Evolutionary conservation across 257 asterid genomes (phyloP).

Genomic region (Solanum raphanifolium): DNA sequence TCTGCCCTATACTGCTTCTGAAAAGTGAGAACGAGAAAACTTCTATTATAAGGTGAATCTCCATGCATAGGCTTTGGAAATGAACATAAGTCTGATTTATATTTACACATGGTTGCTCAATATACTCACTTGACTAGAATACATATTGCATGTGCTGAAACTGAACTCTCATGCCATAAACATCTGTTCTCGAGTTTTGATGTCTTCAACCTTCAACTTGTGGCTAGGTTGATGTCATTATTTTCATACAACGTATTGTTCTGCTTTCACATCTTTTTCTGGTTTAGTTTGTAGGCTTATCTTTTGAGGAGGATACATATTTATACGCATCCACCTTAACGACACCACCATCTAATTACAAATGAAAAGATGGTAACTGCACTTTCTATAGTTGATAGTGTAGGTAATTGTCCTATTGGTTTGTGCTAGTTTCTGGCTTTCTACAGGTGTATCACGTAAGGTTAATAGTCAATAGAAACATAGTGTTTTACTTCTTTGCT

Average conservation of each 20-base stretch:
- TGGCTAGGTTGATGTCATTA: not conserved
- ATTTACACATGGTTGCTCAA: not conserved
- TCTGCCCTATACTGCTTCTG: slow-evolving; percentile 63
- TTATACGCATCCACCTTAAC: not conserved
- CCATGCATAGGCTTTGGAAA: not conserved
- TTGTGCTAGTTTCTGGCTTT: not conserved
- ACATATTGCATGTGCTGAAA: not conserved
- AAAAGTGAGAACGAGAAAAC: slow-evolving; percentile 33
- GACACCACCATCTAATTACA: not conserved
- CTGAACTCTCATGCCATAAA: not conserved
- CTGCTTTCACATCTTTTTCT: not conserved
- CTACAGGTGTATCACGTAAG: not conserved
- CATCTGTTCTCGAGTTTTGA: not conserved
- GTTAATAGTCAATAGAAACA: not conserved
- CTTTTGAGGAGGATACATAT: not conserved
- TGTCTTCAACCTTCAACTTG: not conserved
- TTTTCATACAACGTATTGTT: not conserved
- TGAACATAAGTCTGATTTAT: not conserved
- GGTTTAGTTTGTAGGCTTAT: not conserved
- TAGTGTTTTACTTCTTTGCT: not conserved
- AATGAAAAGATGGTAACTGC: not conserved
- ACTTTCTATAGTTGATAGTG: not conserved
- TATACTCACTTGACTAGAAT: not conserved
- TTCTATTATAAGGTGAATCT: slow-evolving; percentile 40
- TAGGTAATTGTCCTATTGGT: not conserved